These are phyloP conservation scores for Plasmodium sp. DNA, from an alignment of 169 alveolate species.

Conservation along the genomic window DNA sequence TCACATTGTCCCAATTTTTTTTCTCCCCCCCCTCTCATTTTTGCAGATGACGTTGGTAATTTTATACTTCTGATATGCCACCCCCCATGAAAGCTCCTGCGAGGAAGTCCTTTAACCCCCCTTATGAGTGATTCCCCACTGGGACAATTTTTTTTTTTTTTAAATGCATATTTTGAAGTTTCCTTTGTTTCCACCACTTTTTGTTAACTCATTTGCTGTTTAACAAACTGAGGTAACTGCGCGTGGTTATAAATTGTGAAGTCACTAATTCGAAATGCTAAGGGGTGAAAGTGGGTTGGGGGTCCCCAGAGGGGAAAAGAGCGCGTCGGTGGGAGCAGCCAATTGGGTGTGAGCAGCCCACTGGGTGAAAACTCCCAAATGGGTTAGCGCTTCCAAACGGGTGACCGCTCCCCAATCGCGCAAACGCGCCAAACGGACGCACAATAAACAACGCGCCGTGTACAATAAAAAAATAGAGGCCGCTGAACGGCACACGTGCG, in stretches of 20 bases:
- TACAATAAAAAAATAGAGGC: not conserved
- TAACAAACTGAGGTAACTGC: not conserved
- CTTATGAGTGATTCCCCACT: not conserved
- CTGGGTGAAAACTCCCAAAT: not conserved
- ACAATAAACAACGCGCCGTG: not conserved
- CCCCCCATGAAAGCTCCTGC: not conserved
- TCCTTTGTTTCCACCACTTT: not conserved
- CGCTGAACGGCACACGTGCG: not conserved
- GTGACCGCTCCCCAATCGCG: not conserved
- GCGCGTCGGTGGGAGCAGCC: not conserved
- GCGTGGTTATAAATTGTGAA: slow-evolving; percentile 5
- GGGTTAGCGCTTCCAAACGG: too few species aligned
- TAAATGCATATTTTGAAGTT: slow-evolving; percentile 14
- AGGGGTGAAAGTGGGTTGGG: not conserved
- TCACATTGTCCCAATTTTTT: not conserved
- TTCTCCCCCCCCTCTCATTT: not conserved
- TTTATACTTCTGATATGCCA: slow-evolving; percentile 39
- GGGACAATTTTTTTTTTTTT: slow-evolving; percentile 20
- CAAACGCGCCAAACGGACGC: not conserved
- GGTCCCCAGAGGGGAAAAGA: not conserved
- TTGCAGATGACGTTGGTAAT: slow-evolving; percentile 73
- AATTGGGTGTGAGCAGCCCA: not conserved
- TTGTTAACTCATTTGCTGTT: slow-evolving; percentile 3
- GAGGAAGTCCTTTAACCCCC: not conserved
- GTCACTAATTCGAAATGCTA: not conserved